phyloP scores from a whole-genome alignment of 139 green algal genomes.

The Trebouxia sp. region DNA sequence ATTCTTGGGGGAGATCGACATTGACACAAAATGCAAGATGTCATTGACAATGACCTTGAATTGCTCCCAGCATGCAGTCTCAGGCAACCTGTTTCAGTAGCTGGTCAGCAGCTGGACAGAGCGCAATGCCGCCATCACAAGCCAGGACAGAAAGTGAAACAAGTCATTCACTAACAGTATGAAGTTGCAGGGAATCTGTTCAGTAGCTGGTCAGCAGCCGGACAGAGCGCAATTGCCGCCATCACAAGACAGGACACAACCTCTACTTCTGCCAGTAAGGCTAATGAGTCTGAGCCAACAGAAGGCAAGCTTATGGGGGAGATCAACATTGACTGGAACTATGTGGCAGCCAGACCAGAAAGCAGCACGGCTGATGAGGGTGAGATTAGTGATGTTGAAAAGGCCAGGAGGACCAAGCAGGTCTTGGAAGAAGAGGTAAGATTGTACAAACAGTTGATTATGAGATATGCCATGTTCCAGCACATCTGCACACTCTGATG shows the following conservation, averaged over 20 bases:
- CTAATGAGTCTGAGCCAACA: background rate
- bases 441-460: too few species aligned
- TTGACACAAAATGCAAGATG: too few species aligned
- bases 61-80: too few species aligned
- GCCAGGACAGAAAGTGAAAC: too few species aligned
- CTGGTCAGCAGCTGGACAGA: too few species aligned
- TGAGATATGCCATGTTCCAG: too few species aligned
- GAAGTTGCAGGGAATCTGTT: background rate
- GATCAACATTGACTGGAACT: slow-evolving; percentile 21
- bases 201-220: slow-evolving; percentile 16
- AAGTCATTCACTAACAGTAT: too few species aligned
- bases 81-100: too few species aligned
- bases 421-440: slow-evolving; percentile 7
- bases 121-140: too few species aligned
- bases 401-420: background rate
- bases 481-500: too few species aligned
- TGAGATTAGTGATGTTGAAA: slow-evolving; percentile 3
- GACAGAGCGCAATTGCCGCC: background rate
- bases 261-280: background rate
- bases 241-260: background rate
- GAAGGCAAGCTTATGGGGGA: slow-evolving; percentile 15
- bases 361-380: background rate
- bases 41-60: too few species aligned
- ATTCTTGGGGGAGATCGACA: too few species aligned
- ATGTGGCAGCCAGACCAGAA: background rate